Evolutionary conservation across 2,329 filamentous ascomycete species (phyloP).

Genomic region (Immersiporthe knoxdaviesiana): DNA sequence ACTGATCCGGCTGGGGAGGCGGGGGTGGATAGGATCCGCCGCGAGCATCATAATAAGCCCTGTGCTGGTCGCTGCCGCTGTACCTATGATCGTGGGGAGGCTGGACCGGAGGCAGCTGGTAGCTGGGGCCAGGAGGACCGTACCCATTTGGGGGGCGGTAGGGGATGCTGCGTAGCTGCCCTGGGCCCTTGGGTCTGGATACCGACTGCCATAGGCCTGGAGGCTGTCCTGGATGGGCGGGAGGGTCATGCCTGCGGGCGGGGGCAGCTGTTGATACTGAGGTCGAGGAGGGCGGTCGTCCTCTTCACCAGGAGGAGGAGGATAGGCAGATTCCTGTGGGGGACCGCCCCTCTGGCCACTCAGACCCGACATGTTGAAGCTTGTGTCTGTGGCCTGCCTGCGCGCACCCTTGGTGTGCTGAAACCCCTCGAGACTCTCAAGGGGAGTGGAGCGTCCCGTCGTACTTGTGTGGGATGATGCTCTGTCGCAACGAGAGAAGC

Average conservation of each 20-base stretch:
- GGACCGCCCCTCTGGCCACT: constrained; percentile 41
- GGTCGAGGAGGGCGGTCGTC: constrained; percentile 44
- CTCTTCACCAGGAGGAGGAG: constrained; percentile 46
- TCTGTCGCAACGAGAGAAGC: too few relatives aligned
- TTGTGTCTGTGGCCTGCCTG: not conserved
- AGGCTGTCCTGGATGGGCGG: constrained; percentile 55
- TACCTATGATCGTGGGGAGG: constrained; percentile 27
- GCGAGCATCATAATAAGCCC: constrained; percentile 29
- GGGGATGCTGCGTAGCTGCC: constrained; percentile 33
- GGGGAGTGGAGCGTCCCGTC: too few relatives aligned
- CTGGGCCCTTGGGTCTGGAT: constrained; percentile 39
- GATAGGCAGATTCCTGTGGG: constrained; percentile 45
- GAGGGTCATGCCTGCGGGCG: constrained; percentile 51
- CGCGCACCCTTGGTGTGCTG: not conserved
- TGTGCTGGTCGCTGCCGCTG: constrained; percentile 28
- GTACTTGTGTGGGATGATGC: too few relatives aligned
- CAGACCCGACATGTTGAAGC: constrained; percentile 45
- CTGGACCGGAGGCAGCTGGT: constrained; percentile 32
- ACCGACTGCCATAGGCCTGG: constrained; percentile 40
- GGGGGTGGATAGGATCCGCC: constrained; percentile 25
- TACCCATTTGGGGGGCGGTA: constrained; percentile 49
- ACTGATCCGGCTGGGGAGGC: constrained; percentile 24
- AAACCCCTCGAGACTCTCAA: not conserved
- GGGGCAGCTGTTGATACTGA: constrained; percentile 35
- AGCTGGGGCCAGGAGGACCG: constrained; percentile 40